These are phyloP conservation scores for Lactarius sp. DNA, from an alignment of 768 basidiomycete species.

Conservation along the genomic window DNA sequence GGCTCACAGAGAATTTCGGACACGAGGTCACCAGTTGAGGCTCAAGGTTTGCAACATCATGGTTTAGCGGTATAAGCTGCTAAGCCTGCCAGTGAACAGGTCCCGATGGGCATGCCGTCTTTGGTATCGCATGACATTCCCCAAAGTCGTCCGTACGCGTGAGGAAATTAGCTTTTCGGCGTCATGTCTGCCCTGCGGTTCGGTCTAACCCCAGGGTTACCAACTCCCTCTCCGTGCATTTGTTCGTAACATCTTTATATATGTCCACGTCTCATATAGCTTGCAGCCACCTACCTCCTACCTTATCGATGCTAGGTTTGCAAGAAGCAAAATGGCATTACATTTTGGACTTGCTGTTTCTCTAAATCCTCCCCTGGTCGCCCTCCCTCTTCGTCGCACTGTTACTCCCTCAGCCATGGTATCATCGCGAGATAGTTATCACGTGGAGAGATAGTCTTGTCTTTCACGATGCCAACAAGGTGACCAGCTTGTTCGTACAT, in stretches of 20 bases:
- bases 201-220: conserved; percentile 74
- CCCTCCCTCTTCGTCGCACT: conserved; percentile 80
- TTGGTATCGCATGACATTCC: too few relatives aligned
- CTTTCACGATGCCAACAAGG: conserved; percentile 95
- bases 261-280: conserved; percentile 81
- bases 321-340: conserved; percentile 92
- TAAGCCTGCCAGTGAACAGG: conserved; percentile 38
- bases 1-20: conserved; percentile 71
- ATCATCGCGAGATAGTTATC: conserved; percentile 90
- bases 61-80: neutral
- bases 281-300: conserved; percentile 70
- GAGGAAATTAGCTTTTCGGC: conserved; percentile 88
- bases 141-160: conserved; percentile 76
- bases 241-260: conserved; percentile 42
- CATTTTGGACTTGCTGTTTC: conserved; percentile 58
- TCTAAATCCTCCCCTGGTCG: conserved; percentile 83
- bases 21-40: conserved; percentile 84
- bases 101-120: conserved; percentile 72
- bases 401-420: conserved; percentile 90
- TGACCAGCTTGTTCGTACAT: conserved; percentile 92
- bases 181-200: conserved; percentile 94
- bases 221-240: conserved; percentile 10
- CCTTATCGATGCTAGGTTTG: conserved; percentile 81
- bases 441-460: conserved; percentile 93
- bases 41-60: conserved; percentile 56